Evolutionary conservation across 2,329 filamentous ascomycete species (phyloP).

Genomic region (Apiospora arundinis): DNA sequence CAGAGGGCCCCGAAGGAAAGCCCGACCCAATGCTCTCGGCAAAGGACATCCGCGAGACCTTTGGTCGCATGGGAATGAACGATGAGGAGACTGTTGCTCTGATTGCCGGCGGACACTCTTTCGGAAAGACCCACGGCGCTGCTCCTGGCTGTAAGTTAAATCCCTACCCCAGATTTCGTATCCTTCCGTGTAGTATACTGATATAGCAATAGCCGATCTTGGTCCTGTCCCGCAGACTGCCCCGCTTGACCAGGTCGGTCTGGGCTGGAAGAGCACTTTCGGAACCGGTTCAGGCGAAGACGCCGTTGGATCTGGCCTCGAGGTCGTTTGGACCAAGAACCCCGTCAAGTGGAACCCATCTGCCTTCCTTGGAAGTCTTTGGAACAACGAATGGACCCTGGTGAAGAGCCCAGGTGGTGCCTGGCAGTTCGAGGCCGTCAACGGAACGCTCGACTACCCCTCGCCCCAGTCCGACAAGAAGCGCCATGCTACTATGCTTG

Average conservation of each 20-base stretch:
- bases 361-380: conserved; percentile 74
- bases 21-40: conserved; percentile 74
- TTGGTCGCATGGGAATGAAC: conserved; percentile 82
- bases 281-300: conserved; percentile 72
- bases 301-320: conserved; percentile 77
- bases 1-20: conserved; percentile 75
- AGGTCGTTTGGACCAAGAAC: conserved; percentile 80
- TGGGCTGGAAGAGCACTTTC: conserved; percentile 74
- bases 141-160: conserved; percentile 46
- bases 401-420: conserved; percentile 78
- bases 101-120: conserved; percentile 79
- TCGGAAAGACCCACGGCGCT: conserved; percentile 83
- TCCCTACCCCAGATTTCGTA: background rate
- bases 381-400: conserved; percentile 80
- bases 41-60: conserved; percentile 75
- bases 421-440: conserved; percentile 79
- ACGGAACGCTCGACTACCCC: conserved; percentile 69
- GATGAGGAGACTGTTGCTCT: conserved; percentile 82
- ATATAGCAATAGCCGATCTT: conserved; percentile 57
- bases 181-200: background rate
- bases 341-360: conserved; percentile 72
- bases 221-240: conserved; percentile 72
- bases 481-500: conserved; percentile 78
- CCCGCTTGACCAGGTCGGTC: conserved; percentile 68
- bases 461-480: conserved; percentile 74